Percentiles rank a stretch among this genome's conserved stretches.
Conservation (phyloP, 1,284 basidiomycete genomes). For the Pseudozyma hubeiensis region DNA sequence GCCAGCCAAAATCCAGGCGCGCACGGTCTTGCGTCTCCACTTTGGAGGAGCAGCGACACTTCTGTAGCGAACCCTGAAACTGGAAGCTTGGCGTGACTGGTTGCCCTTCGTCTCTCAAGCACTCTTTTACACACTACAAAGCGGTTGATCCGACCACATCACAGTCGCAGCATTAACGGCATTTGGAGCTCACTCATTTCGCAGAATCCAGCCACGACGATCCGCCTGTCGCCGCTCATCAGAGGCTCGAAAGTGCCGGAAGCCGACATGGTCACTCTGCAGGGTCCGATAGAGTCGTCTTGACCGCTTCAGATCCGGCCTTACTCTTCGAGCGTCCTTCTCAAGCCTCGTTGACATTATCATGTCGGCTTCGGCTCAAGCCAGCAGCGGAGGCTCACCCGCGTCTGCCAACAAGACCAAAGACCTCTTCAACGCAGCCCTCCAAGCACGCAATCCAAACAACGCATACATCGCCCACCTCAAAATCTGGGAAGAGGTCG, state of each 20-base stretch:
- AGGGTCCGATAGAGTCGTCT: not conserved
- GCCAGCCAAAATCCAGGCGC: not conserved
- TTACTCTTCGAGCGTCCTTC: not conserved
- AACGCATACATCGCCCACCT: constrained; percentile 66
- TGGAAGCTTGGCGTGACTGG: constrained; percentile 1
- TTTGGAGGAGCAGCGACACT: not conserved
- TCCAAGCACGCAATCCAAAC: constrained; percentile 53
- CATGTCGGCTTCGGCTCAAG: constrained; percentile 34
- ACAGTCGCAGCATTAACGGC: no score
- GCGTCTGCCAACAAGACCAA: constrained; percentile 44
- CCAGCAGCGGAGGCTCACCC: constrained; percentile 8
- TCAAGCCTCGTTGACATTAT: not conserved
- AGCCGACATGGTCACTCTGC: constrained; percentile 2
- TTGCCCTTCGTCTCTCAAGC: not conserved
- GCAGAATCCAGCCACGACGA: not conserved
- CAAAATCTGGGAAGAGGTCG: constrained; percentile 64
- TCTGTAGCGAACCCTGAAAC: constrained; percentile 8
- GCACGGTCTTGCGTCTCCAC: not conserved
- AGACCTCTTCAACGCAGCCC: constrained; percentile 62
- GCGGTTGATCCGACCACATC: not conserved
- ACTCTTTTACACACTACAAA: not conserved
- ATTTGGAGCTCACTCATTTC: no score
- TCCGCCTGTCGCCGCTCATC: no score
- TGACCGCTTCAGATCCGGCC: constrained; percentile 1
- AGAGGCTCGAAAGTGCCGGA: not conserved